Base-by-base conservation (phyloP, 2,329 filamentous ascomycete species). In the Monosporascus sp. region DNA sequence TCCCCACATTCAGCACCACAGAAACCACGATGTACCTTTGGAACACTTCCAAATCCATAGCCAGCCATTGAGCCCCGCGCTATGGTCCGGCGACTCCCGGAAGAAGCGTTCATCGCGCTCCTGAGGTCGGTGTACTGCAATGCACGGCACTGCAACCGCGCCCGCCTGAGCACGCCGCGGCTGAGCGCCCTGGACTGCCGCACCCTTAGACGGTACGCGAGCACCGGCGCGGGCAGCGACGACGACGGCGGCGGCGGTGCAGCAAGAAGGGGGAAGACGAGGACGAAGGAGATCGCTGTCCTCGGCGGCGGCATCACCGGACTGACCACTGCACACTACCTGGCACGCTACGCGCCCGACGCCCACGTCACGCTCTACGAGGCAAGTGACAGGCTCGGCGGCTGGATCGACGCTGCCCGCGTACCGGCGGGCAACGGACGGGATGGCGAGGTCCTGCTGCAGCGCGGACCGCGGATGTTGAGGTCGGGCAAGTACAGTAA, bases 241-340 rank as follows among this genome's bases (percentile, higher is more conserved):
- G 9, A 14, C 31, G 11, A 14, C 31, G 31, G 2, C 11, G 31
- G 11, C 31, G 31, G 9, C 31, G 31, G 31, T 11, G 31, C 31
- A 4, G 2, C 22, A 15, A 15, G 27, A 22, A 46, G 38, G 53
- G 31, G 15, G 25, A 51, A 51, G 37, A 52, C 20, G 48, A 60
- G 54, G 15, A 65, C 64, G 9, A 62, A 70, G 52, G 60, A 70
- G 20, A 74, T 90, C 52, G 89, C 88, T 24, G 77, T 95, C 50
- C 70, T 95, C 31, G 91, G 91, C 50, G 90, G 86, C 55, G 91
- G 91, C 41, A 85, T 96, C 66, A 94, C 90, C 1, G 91, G 91
- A 49, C 80, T 96, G 48, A 82, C 87, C 37, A 80, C 85, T 39
- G 90, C 90, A 31, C 90, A 89, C 74, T 91, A 89, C 69, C 77